These are phyloP conservation scores for Asterochloris sp. DNA, from an alignment of 139 green algal genomes.

Conservation along the genomic window DNA sequence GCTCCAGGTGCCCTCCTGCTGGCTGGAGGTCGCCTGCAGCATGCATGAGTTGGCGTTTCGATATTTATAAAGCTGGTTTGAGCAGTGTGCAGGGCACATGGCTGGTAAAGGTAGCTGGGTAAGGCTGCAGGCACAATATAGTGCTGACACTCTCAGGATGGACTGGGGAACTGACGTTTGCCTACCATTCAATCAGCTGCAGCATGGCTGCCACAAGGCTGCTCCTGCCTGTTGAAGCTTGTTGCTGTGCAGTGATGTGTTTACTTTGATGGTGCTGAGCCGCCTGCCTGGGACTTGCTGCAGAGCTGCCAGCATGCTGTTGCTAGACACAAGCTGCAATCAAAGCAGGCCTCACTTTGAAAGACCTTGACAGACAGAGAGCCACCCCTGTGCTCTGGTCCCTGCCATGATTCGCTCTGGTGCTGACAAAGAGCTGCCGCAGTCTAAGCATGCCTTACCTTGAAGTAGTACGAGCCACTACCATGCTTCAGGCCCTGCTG, in stretches of 20 bases:
- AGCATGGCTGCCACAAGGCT: background rate
- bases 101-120: background rate
- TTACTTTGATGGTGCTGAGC: background rate
- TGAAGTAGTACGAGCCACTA: slow-evolving; percentile 2
- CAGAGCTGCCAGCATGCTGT: background rate
- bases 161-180: background rate
- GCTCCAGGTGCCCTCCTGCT: background rate
- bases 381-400: background rate
- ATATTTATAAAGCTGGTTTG: background rate
- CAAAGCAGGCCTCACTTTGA: background rate
- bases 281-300: background rate
- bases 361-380: background rate
- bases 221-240: too few relatives aligned
- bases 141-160: background rate
- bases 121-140: background rate
- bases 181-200: background rate
- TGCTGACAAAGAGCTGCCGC: background rate
- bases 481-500: slow-evolving; percentile 21
- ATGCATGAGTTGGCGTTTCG: background rate
- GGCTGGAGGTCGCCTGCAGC: slow-evolving; percentile 2
- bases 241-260: too few relatives aligned
- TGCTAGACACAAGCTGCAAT: background rate
- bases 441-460: background rate
- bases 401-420: background rate
- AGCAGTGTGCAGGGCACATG: background rate